These are phyloP conservation scores for Calocera viscosa DNA, from an alignment of 768 basidiomycete genomes.

Conservation along the genomic window DNA sequence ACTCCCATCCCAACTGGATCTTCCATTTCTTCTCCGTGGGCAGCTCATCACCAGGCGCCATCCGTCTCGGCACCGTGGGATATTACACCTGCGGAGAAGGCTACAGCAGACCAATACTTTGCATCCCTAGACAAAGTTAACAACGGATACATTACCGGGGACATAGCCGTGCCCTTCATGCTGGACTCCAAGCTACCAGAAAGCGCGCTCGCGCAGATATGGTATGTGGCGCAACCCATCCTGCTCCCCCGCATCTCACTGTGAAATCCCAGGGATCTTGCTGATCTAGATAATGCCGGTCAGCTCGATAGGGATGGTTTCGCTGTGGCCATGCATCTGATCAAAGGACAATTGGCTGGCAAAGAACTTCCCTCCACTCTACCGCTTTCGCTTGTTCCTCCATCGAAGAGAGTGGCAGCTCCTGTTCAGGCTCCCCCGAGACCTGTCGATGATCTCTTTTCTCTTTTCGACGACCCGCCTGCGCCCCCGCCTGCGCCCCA, in stretches of 20 bases:
- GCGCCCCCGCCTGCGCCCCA: constrained; percentile 18
- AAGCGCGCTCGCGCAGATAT: constrained; percentile 75
- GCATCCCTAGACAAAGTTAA: constrained; percentile 63
- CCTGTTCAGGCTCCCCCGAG: constrained; percentile 18
- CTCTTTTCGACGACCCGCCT: constrained; percentile 34
- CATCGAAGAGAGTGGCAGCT: constrained; percentile 52
- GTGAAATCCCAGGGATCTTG: constrained; percentile 60
- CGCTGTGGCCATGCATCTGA: constrained; percentile 89
- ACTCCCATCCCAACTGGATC: not conserved
- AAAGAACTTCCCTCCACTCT: constrained; percentile 60
- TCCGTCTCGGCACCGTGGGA: constrained; percentile 49
- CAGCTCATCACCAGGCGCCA: constrained; percentile 11
- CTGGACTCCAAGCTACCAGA: constrained; percentile 74
- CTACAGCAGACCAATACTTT: constrained; percentile 64
- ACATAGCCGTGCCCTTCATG: constrained; percentile 93
- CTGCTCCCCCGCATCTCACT: not conserved
- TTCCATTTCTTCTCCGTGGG: not conserved
- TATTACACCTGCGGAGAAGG: constrained; percentile 68
- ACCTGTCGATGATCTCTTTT: constrained; percentile 25
- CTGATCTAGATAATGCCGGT: constrained; percentile 81
- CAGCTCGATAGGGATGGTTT: constrained; percentile 81
- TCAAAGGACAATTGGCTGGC: constrained; percentile 72
- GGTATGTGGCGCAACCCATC: constrained; percentile 41
- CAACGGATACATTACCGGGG: constrained; percentile 77
- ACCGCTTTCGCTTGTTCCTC: constrained; percentile 66